phyloP scores from a whole-genome alignment of 83 land plant species.

The Diphasiastrum complanatum region DNA sequence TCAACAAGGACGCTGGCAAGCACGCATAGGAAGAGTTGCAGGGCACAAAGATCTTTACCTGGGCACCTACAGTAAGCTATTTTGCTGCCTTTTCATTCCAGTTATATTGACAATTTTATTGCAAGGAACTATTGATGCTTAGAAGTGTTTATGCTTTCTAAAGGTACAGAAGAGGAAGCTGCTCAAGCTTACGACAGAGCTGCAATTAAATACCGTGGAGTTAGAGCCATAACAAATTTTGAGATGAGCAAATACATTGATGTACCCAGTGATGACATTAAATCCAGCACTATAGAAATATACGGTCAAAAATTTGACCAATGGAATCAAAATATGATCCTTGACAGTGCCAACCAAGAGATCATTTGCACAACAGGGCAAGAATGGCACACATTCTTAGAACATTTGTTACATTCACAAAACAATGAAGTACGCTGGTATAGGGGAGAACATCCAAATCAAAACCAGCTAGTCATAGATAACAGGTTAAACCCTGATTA shows the following conservation, averaged over 20 bases:
- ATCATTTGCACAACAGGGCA: too few species aligned
- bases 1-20: conserved; percentile 35
- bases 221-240: conserved; percentile 26
- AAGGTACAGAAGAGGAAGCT: conserved; percentile 33
- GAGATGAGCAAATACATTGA: conserved; percentile 17
- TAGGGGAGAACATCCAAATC: too few species aligned
- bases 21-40: conserved; percentile 24
- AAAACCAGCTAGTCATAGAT: too few species aligned
- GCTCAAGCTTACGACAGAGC: conserved; percentile 29
- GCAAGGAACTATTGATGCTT: background rate
- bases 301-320: too few species aligned
- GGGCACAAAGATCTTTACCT: conserved; percentile 26
- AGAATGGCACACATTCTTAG: too few species aligned
- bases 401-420: too few species aligned
- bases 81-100: background rate
- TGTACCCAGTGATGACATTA: conserved; percentile 13
- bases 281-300: too few species aligned
- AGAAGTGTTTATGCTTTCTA: background rate
- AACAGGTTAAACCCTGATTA: too few species aligned
- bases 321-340: too few species aligned
- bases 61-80: conserved; percentile 22
- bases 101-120: background rate
- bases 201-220: conserved; percentile 25
- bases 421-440: too few species aligned
- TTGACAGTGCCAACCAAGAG: too few species aligned